A percentile compares a stretch with the other conserved stretches of the same genome.
Evolutionary conservation across 345 rosid genomes (phyloP).

Genomic region (Pugionium dolabratum): DNA sequence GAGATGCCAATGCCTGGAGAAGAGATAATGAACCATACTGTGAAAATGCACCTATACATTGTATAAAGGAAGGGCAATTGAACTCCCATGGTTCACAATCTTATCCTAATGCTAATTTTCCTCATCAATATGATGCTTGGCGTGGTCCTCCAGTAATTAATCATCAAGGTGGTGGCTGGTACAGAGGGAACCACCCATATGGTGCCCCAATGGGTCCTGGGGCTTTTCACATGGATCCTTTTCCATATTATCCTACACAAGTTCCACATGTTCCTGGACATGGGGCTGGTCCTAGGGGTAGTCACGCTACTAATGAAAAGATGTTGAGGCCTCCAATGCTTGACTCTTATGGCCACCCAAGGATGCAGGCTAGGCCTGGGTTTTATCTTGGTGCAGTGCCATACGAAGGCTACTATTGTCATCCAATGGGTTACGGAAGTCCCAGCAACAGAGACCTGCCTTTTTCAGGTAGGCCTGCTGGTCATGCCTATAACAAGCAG

Average conservation of each 20-base stretch:
- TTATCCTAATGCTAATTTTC: constrained; percentile 58
- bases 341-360: constrained; percentile 70
- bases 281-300: constrained; percentile 74
- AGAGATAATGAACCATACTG: constrained; percentile 53
- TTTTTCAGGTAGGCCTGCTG: constrained; percentile 70
- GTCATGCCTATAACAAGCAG: constrained; percentile 54
- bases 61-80: constrained; percentile 66
- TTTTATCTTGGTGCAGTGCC: constrained; percentile 78
- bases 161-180: constrained; percentile 90
- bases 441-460: constrained; percentile 72
- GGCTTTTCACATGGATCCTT: constrained; percentile 83
- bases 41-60: constrained; percentile 62
- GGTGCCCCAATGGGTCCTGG: constrained; percentile 77
- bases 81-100: constrained; percentile 65
- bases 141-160: constrained; percentile 79
- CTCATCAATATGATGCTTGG: constrained; percentile 77
- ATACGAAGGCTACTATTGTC: constrained; percentile 78
- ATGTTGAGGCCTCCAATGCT: constrained; percentile 81
- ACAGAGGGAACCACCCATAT: constrained; percentile 83
- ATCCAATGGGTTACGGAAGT: constrained; percentile 75
- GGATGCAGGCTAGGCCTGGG: constrained; percentile 88
- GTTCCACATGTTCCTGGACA: constrained; percentile 58
- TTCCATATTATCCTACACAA: constrained; percentile 78
- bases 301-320: constrained; percentile 65
- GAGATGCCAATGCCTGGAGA: constrained; percentile 61